Base-by-base conservation (phyloP, 176 grass and related monocot species). In the Thinopyrum elongatum region DNA sequence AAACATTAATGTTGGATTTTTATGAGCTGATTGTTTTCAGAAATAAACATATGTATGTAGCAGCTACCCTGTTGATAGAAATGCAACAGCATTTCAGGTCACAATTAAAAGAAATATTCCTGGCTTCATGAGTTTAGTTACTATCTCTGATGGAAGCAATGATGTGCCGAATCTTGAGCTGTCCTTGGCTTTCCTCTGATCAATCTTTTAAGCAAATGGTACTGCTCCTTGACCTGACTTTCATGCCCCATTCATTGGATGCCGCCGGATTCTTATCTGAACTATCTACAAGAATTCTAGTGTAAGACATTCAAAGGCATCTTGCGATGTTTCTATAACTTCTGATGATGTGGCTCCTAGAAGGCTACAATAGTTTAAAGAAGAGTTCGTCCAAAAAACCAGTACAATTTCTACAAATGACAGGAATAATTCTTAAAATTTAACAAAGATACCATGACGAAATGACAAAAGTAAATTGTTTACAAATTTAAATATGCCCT, bases 91-190 rank as follows among this genome's bases (percentile, higher is more conserved):
- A 64, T 84, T 88, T 53, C 17, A n/a, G 11, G 39, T 35, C 62
- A 30, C 38, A 81, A 16, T 14, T 81, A 28, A 61, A 25, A 60
- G 22, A 41, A 51, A 38, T 23, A 65, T 8, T 11, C 26, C 77
- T 21, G 1, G 25, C 35, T 78, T 14, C 10, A 3, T 6, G 55
- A 42, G 3, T 90, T 61, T 30, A 55, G 44, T 79, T 90, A 79
- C 66, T 74, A 74, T 59, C 55, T 87, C 21, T 83, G 57, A 87
- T 35, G 42, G 58, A 83, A 68, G 80, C 75, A 80, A 28, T 60
- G n/a, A 57, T 74, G 66, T 46, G 16, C 25, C 15, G 16, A 83
- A 74, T 90, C 44, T 79, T 65, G 53, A 67, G 25, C 78, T 29
- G 14, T 79, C 19, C 34, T n/a, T 55, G 33, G 62, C 73, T 60